phyloP scores from a whole-genome alignment of 2,329 filamentous ascomycete species.

The Pseudogymnoascus sp. region DNA sequence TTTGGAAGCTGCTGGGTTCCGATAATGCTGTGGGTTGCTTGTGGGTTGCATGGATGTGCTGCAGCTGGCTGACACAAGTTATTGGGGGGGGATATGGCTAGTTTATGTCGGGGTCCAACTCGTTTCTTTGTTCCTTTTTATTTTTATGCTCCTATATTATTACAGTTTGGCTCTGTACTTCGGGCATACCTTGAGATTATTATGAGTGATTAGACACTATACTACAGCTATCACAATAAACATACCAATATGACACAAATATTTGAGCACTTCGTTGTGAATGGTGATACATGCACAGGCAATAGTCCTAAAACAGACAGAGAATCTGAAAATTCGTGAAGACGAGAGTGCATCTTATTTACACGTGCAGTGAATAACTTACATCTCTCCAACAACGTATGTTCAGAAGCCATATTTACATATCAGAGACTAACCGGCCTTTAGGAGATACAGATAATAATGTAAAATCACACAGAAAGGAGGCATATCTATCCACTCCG shows the following conservation, averaged over 20 bases:
- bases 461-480: not conserved
- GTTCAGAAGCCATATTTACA: not conserved
- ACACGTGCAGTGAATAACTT: not conserved
- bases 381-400: not conserved
- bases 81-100: not conserved
- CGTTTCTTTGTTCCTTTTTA: not conserved
- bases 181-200: not conserved
- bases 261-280: not conserved
- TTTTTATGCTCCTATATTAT: not conserved
- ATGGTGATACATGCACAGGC: not conserved
- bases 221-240: not conserved
- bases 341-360: not conserved
- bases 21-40: not conserved
- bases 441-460: not conserved
- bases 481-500: not conserved
- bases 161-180: not conserved
- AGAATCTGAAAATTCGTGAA: no score
- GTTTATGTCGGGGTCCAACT: not conserved
- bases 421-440: no score
- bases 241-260: not conserved
- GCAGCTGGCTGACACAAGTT: not conserved
- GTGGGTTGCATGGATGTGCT: not conserved
- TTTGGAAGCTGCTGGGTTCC: not conserved
- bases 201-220: not conserved
- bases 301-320: not conserved